Evolutionary conservation across 768 basidiomycete genomes (phyloP).

Genomic region (Termitomyces sp.): DNA sequence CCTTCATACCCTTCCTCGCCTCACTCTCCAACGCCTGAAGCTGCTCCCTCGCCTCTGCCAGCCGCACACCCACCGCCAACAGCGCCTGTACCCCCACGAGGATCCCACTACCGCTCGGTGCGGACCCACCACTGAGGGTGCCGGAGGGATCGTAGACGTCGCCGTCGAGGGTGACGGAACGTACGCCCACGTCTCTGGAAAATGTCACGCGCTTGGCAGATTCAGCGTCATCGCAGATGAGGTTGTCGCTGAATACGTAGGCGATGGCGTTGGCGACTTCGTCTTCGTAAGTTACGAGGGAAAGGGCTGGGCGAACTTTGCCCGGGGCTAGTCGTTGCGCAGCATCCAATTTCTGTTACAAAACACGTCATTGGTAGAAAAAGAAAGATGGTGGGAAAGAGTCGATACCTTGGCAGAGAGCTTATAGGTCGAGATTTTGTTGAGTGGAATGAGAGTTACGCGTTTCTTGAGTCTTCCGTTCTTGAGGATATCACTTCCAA

Average conservation of each 20-base stretch:
- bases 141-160: conserved; percentile 97
- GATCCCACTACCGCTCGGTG: conserved; percentile 68
- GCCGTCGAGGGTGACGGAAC: conserved; percentile 89
- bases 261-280: conserved; percentile 87
- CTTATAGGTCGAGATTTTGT: conserved; percentile 72
- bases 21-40: conserved; percentile 51
- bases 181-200: conserved; percentile 55
- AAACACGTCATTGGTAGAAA: neutral
- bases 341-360: conserved; percentile 63
- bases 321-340: conserved; percentile 70
- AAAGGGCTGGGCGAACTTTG: conserved; percentile 83
- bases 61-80: conserved; percentile 55
- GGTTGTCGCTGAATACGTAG: conserved; percentile 89
- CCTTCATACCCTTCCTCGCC: conserved; percentile 44
- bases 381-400: conserved; percentile 2
- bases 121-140: conserved; percentile 86
- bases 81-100: conserved; percentile 84
- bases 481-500: conserved; percentile 81
- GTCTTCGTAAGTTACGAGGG: conserved; percentile 75
- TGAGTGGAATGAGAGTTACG: conserved; percentile 91
- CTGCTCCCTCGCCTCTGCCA: conserved; percentile 42
- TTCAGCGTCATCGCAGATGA: conserved; percentile 86
- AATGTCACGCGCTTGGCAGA: conserved; percentile 89
- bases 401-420: conserved; percentile 35
- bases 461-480: conserved; percentile 73